Percentiles rank a stretch among this genome's conserved stretches.
Evolutionary conservation across 2,329 filamentous ascomycete species (phyloP).

Genomic region (Aspergillus brunneoviolaceus): DNA sequence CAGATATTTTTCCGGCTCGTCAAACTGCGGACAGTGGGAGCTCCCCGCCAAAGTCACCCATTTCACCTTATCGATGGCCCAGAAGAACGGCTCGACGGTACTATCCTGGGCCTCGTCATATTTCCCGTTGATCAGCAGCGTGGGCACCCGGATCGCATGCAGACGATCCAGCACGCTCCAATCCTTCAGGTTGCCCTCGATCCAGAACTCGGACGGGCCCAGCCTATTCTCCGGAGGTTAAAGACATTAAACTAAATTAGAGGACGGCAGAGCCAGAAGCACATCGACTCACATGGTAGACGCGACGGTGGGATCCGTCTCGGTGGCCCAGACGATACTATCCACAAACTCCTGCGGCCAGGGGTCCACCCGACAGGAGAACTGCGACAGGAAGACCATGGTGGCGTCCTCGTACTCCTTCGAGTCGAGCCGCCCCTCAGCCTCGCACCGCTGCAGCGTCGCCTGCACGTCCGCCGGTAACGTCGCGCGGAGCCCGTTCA

Average conservation of each 20-base stretch:
- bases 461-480: not conserved
- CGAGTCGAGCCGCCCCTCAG: not conserved
- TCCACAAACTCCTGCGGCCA: constrained; percentile 4
- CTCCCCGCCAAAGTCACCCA: constrained; percentile 2
- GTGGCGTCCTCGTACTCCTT: constrained; percentile 3
- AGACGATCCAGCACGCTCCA: constrained; percentile 2
- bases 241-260: not conserved
- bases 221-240: not conserved
- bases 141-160: not conserved
- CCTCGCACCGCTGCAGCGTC: not conserved
- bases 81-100: constrained; percentile 2
- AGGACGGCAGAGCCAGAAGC: not conserved
- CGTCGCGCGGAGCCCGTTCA: not conserved
- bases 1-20: not conserved
- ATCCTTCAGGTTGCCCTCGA: not conserved
- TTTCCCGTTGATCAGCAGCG: constrained; percentile 1
- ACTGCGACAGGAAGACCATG: constrained; percentile 1
- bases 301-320: constrained; percentile 3
- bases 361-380: not conserved
- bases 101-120: constrained; percentile 6
- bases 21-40: constrained; percentile 4
- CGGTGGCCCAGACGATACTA: not conserved
- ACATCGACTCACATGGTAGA: not conserved
- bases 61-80: not conserved
- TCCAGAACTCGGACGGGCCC: not conserved